These are phyloP conservation scores for Datisca glomerata DNA, from an alignment of 306 rosid genomes.

Conservation along the genomic window DNA sequence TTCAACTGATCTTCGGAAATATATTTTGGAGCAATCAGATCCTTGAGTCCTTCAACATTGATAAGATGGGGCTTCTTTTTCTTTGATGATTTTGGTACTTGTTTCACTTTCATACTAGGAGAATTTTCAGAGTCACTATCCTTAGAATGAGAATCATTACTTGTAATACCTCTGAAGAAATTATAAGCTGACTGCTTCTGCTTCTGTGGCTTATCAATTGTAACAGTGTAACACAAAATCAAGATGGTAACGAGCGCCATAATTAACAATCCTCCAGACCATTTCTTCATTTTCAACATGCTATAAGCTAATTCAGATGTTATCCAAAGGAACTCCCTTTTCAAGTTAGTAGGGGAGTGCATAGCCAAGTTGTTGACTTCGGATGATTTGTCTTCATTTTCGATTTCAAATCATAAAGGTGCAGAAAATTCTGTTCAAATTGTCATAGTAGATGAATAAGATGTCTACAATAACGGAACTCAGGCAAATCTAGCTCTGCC, in stretches of 20 bases:
- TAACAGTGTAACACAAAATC: constrained; percentile 42
- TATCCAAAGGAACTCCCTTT: no score
- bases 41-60: constrained; percentile 45
- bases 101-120: constrained; percentile 13
- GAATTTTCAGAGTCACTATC: constrained; percentile 18
- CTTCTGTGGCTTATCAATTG: constrained; percentile 39
- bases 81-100: constrained; percentile 14
- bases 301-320: constrained; percentile 13
- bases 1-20: constrained; percentile 32
- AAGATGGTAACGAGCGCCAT: constrained; percentile 43
- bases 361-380: neutral
- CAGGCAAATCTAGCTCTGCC: no score
- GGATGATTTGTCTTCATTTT: no score
- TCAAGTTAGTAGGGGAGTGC: no score
- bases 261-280: constrained; percentile 74
- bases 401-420: no score
- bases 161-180: constrained; percentile 43
- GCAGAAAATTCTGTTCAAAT: no score
- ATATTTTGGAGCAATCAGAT: constrained; percentile 28
- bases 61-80: constrained; percentile 35
- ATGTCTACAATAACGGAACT: no score
- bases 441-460: no score
- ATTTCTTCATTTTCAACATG: constrained; percentile 57
- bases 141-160: constrained; percentile 17
- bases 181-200: constrained; percentile 39